Evolutionary conservation across 1,139 yeast genomes (phyloP), one percentile per base, ranked within the genome.

Genomic region (Sugiyamaella sp.): DNA sequence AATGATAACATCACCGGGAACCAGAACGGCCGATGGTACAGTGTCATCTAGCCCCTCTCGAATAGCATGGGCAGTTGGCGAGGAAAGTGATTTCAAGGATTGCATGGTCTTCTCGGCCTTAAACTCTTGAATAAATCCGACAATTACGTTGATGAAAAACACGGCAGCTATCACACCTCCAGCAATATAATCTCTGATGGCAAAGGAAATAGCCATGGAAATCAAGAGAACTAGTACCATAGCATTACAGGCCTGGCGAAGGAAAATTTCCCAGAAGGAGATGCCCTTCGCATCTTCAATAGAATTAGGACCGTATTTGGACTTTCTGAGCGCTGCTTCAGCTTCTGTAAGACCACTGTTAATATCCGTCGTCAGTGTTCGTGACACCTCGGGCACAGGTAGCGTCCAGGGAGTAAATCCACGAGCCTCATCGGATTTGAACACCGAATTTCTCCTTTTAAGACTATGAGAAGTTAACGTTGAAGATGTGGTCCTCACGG

Each of bases 61-160:
- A 51, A 82, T 75, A 10, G 83, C 89, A 51, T 80, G 74, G 0
- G 95, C 93, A 2, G 86, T 79, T 12, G 95, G 91, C 1, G 91
- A 82, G 51, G 87, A 80, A 55, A 87, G 77, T 2, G 84, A 78
- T 57, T 82, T 77, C 52, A 87, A 77, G 0, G 91, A 83, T 32
- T 86, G 89, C 90, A 87, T 86, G 1, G 95, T 86, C 68, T 85
- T 81, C 62, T 86, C 93, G 1, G 95, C 95, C 57, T 81, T 81
- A 60, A 76, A 74, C 66, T 85, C 90, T 68, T 87, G 95, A 59
- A 81, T 70, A 52, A 85, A 80, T 1, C 95, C 95, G 47, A 87
- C 86, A 24, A 72, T 71, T 46, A 86, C 83, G 66, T 87, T 87
- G 58, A 87, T 76, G 41, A 72, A 71, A 32, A 86, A 84, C 25